These are phyloP conservation scores for Lathyrus sativus DNA, from an alignment of 306 rosid genomes.

Conservation along the genomic window DNA sequence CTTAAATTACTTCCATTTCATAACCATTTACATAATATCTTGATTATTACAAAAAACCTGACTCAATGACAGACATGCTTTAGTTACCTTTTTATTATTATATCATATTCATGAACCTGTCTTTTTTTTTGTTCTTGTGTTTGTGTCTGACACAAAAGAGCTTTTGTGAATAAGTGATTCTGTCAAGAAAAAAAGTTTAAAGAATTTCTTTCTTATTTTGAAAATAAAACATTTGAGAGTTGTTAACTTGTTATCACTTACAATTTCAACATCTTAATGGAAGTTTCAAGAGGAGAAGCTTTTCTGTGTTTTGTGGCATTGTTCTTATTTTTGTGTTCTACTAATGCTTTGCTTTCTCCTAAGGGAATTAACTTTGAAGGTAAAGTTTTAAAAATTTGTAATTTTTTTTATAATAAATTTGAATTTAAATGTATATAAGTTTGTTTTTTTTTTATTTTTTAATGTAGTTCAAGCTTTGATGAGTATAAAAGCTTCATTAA, in stretches of 20 bases:
- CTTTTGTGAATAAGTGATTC: slow-evolving; percentile 62
- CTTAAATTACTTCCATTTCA: slow-evolving; percentile 42
- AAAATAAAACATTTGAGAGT: slow-evolving; percentile 45
- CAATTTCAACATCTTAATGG: slow-evolving; percentile 39
- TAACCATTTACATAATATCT: slow-evolving; percentile 43
- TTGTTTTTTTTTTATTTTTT: slow-evolving; percentile 10
- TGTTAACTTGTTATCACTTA: slow-evolving; percentile 18
- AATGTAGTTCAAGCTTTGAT: slow-evolving; percentile 87
- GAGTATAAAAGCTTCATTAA: slow-evolving; percentile 64
- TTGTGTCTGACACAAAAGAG: slow-evolving; percentile 54
- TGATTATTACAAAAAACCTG: slow-evolving; percentile 48
- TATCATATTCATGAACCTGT: slow-evolving; percentile 45
- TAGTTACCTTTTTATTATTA: slow-evolving; percentile 57
- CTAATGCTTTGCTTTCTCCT: slow-evolving; percentile 77
- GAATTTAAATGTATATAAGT: not conserved
- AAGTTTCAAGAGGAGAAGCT: slow-evolving; percentile 46
- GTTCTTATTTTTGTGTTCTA: slow-evolving; percentile 52
- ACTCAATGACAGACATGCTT: slow-evolving; percentile 72
- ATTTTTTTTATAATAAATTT: not conserved
- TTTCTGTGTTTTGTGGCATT: slow-evolving; percentile 54
- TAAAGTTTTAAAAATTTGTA: slow-evolving; percentile 37
- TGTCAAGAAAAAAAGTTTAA: slow-evolving; percentile 49
- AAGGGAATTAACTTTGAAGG: slow-evolving; percentile 98
- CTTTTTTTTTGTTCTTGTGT: slow-evolving; percentile 43
- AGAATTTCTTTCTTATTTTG: slow-evolving; percentile 46